phyloP scores from a whole-genome alignment of 257 asterid genomes.

The Apocynum venetum region DNA sequence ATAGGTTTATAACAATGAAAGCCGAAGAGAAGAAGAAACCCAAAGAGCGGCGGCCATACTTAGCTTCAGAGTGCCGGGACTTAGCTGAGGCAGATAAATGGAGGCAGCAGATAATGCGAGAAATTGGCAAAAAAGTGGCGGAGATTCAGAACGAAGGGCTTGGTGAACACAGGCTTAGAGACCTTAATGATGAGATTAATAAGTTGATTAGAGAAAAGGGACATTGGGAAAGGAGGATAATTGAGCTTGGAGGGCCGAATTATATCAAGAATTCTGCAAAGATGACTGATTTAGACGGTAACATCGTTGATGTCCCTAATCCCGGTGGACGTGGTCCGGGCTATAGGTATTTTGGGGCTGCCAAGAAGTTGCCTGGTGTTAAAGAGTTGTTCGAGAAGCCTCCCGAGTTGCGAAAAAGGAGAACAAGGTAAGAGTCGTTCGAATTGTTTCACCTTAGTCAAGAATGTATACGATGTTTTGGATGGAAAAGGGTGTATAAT shows the following conservation, averaged over 20 bases:
- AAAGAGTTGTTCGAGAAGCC: constrained; percentile 93
- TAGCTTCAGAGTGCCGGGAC: constrained; percentile 97
- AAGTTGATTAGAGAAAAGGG: constrained; percentile 81
- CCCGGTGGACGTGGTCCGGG: constrained; percentile 98
- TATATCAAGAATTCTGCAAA: constrained; percentile 43
- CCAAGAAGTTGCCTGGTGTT: constrained; percentile 67
- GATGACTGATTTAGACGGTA: constrained; percentile 98
- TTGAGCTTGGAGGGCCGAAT: constrained; percentile 78
- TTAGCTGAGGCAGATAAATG: constrained; percentile 95
- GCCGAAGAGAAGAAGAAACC: constrained; percentile 86
- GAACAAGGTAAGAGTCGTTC: constrained; percentile 54
- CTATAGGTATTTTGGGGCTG: constrained; percentile 58
- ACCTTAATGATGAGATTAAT: constrained; percentile 91
- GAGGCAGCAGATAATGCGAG: constrained; percentile 97
- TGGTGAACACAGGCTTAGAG: constrained; percentile 86
- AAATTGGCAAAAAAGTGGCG: constrained; percentile 86
- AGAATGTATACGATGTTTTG: too few species aligned
- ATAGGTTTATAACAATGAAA: constrained; percentile 83
- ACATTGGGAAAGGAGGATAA: constrained; percentile 90
- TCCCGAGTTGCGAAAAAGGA: constrained; percentile 85
- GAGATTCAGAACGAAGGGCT: constrained; percentile 93
- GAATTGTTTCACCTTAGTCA: not conserved
- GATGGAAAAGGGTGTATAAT: not conserved
- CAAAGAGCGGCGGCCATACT: constrained; percentile 88
- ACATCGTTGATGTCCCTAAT: constrained; percentile 91